Evolutionary conservation across 169 alveolate genomes (phyloP).

Genomic region (Babesia bovis): DNA sequence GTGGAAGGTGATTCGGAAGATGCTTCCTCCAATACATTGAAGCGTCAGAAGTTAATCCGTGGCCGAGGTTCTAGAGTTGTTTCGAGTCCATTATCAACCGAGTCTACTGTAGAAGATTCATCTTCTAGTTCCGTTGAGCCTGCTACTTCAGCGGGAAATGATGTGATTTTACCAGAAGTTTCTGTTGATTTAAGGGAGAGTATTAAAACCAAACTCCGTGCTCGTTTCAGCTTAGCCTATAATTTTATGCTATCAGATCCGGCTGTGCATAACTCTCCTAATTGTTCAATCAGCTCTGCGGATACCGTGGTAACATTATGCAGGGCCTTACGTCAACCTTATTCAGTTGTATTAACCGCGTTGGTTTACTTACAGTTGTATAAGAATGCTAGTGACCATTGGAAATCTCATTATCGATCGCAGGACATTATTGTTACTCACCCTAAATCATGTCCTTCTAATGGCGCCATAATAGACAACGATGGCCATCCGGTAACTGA

Average conservation of each 20-base stretch:
- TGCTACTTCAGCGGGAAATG: too few species aligned
- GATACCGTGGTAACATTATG: conserved; percentile 49
- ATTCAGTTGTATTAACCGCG: conserved; percentile 46
- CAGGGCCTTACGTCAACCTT: conserved; percentile 28
- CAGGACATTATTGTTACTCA: background rate
- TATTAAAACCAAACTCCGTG: background rate
- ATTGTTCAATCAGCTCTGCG: conserved; percentile 2
- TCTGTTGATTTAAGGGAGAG: conserved; percentile 9
- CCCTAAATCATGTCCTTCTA: conserved; percentile 1
- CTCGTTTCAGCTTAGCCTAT: conserved; percentile 30
- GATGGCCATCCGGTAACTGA: background rate
- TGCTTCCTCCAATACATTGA: background rate
- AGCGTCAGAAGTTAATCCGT: background rate
- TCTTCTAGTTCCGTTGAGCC: background rate
- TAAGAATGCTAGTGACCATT: conserved; percentile 51
- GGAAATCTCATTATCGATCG: background rate
- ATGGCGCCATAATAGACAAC: background rate
- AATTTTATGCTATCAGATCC: background rate
- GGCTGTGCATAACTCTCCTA: background rate
- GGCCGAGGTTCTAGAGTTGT: background rate
- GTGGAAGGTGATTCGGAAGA: background rate
- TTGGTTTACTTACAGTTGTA: conserved; percentile 60
- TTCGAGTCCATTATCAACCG: background rate
- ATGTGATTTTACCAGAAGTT: too few species aligned
- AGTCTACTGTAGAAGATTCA: background rate